Conservation (phyloP, 148 eudicot genomes). For the Nepenthes mirabilis region DNA sequence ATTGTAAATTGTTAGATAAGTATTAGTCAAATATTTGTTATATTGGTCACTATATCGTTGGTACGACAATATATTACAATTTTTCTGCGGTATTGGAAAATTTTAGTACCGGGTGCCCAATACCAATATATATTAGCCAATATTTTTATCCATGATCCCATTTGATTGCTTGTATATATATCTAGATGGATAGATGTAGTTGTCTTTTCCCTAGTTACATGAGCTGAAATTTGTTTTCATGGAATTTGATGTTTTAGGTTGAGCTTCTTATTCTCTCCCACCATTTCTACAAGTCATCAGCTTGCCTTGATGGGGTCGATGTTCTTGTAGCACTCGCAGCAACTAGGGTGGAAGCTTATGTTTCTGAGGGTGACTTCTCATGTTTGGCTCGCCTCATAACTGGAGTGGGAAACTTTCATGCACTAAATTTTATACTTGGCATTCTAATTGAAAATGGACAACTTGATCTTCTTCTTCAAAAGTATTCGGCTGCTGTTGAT, state of each 20-base stretch:
- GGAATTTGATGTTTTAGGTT: constrained; percentile 46
- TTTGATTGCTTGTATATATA: background rate
- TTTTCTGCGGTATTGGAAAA: too few species aligned
- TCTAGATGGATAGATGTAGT: background rate
- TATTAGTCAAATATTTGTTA: too few species aligned
- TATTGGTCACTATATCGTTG: too few species aligned
- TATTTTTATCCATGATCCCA: too few species aligned
- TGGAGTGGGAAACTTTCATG: constrained; percentile 95
- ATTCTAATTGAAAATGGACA: constrained; percentile 91
- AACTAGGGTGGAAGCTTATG: constrained; percentile 94
- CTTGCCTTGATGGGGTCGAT: constrained; percentile 98
- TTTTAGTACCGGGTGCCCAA: too few species aligned
- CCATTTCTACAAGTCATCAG: constrained; percentile 95
- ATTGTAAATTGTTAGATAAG: too few species aligned
- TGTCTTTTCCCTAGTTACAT: background rate
- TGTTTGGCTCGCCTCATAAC: constrained; percentile 95
- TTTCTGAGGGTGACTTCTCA: constrained; percentile 82
- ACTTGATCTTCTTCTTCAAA: constrained; percentile 90
- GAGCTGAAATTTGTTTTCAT: constrained; percentile 1
- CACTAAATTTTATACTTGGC: constrained; percentile 87
- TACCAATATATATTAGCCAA: too few species aligned
- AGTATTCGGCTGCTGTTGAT: constrained; percentile 88
- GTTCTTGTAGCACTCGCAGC: constrained; percentile 99
- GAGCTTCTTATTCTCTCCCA: constrained; percentile 97
- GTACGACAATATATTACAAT: too few species aligned